Evolutionary conservation across 78 protist species (phyloP), one percentile per base, ranked within the genome.

Genomic region (Mastigamoeba balamuthi): DNA sequence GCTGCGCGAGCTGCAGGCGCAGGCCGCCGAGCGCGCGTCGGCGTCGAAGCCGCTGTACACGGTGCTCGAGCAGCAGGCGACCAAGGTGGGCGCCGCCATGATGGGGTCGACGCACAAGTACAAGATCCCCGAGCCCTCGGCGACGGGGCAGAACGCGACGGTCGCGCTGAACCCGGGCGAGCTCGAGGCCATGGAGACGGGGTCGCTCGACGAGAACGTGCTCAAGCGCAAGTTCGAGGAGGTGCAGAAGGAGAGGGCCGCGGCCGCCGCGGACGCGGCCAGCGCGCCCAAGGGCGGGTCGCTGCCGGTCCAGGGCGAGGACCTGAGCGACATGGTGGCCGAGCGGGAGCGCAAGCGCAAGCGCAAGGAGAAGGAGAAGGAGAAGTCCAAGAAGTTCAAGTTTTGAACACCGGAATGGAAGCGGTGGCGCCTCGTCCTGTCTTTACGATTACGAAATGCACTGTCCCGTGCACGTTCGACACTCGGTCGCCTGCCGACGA

Each of bases 101-200:
- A 72, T 86, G 80, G 91, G 84, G 29, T 86, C 91, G 8, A 43
- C 66, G 29, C 72, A 81, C 76, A 71, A 68, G 75, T 86, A 86
- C 44, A 36, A 38, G 44, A 27, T 86, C 64, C 58, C 58, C 40
- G 28, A 6, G 23, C 78, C 85, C 33, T 4, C 75, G 25, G 9
- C 36, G 8, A 58, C 65, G 63, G 69, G 71, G 67, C 48, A 52
- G 4, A 28, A 6, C 10, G 67, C 3, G 27, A 82, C 78, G 6
- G 58, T 76, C 40, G 78, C 86, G 29, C 37, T 86, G 7, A 40
- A 74, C 29, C 81, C 81, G 28, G 42, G 77, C 0, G 84, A 84
- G 30, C 25, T 78, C 8, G 89, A 84, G 69, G 52, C 75, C 27
- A 36, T 72, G 6, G 58, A 76, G 33, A 10, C 9, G 9, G 29